Percentiles rank a stretch among this genome's conserved stretches.
Conservation (phyloP, 108 stramenopile genomes). For the Cylindrotheca closterium region DNA sequence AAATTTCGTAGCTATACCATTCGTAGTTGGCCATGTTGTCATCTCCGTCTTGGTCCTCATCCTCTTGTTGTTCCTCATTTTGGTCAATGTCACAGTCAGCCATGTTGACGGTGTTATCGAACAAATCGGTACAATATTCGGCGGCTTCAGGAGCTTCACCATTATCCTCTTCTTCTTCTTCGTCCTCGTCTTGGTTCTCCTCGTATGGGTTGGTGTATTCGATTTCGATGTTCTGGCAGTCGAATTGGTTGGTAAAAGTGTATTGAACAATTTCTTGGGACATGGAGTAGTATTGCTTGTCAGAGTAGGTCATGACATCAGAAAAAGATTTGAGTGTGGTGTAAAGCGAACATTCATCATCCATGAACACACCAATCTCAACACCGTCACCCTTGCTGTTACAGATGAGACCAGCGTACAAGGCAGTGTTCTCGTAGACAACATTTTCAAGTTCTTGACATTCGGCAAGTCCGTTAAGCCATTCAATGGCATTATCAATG, state of each 20-base stretch:
- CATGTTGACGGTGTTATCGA: constrained; percentile 23
- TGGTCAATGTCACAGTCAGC: constrained; percentile 21
- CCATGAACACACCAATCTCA: constrained; percentile 67
- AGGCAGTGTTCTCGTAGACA: constrained; percentile 18
- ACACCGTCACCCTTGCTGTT: constrained; percentile 64
- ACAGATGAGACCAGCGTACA: constrained; percentile 65
- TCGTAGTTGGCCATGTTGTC: constrained; percentile 29
- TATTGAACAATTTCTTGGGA: constrained; percentile 36
- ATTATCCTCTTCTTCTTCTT: constrained; percentile 13
- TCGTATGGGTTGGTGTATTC: constrained; percentile 26
- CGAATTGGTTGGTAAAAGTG: constrained; percentile 33
- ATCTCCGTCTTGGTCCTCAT: constrained; percentile 23
- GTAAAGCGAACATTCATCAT: constrained; percentile 61
- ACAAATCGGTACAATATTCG: constrained; percentile 31
- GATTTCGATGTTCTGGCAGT: constrained; percentile 27
- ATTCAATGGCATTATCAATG: constrained; percentile 41
- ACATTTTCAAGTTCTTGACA: constrained; percentile 26
- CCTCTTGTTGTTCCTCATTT: constrained; percentile 10
- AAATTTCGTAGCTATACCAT: constrained; percentile 40
- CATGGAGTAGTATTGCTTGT: constrained; percentile 19
- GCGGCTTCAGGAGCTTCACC: constrained; percentile 27
- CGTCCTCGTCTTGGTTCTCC: constrained; percentile 23
- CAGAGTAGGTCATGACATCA: constrained; percentile 21
- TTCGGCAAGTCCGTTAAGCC: constrained; percentile 40
- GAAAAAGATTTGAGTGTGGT: constrained; percentile 12